These are phyloP conservation scores for Puccinellia tenuiflora DNA, from an alignment of 176 grass and related monocot species.

Conservation along the genomic window DNA sequence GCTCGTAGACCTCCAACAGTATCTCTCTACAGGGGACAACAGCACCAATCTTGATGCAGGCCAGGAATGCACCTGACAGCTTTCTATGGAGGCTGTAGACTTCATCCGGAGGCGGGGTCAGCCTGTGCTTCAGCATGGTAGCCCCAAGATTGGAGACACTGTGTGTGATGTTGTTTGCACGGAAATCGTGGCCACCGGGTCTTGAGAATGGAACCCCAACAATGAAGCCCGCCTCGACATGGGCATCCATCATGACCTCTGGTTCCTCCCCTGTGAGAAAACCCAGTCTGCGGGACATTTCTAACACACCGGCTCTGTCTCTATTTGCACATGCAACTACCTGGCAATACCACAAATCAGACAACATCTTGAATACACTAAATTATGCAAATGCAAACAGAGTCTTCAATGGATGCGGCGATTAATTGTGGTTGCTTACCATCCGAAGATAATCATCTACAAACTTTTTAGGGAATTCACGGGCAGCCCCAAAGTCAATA, in stretches of 20 bases:
- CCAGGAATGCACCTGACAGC: slow-evolving; percentile 89
- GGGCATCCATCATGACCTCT: slow-evolving; percentile 88
- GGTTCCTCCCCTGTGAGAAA: slow-evolving; percentile 82
- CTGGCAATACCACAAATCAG: slow-evolving; percentile 25
- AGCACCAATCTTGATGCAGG: slow-evolving; percentile 86
- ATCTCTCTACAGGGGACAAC: slow-evolving; percentile 86
- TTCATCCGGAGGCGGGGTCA: slow-evolving; percentile 87
- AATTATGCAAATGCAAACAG: too few species aligned
- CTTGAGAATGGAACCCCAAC: slow-evolving; percentile 80
- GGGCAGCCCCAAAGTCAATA: slow-evolving; percentile 89
- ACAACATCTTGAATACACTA: neutral
- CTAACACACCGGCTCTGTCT: slow-evolving; percentile 58
- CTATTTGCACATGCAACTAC: slow-evolving; percentile 86
- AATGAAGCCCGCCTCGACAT: slow-evolving; percentile 78
- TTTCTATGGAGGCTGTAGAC: slow-evolving; percentile 93
- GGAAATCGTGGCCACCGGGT: slow-evolving; percentile 64
- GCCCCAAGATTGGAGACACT: slow-evolving; percentile 83
- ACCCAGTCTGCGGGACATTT: slow-evolving; percentile 83
- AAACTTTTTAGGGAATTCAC: slow-evolving; percentile 74
- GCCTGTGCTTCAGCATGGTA: slow-evolving; percentile 85
- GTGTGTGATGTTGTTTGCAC: slow-evolving; percentile 66
- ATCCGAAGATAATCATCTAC: slow-evolving; percentile 85
- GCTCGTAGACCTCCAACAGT: slow-evolving; percentile 56
- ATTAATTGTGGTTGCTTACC: slow-evolving; percentile 50
- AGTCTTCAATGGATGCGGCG: neutral